A percentile compares a stretch with the other conserved stretches of the same genome.
Evolutionary conservation across 768 basidiomycete species (phyloP).

Genomic region (Calocera cornea): DNA sequence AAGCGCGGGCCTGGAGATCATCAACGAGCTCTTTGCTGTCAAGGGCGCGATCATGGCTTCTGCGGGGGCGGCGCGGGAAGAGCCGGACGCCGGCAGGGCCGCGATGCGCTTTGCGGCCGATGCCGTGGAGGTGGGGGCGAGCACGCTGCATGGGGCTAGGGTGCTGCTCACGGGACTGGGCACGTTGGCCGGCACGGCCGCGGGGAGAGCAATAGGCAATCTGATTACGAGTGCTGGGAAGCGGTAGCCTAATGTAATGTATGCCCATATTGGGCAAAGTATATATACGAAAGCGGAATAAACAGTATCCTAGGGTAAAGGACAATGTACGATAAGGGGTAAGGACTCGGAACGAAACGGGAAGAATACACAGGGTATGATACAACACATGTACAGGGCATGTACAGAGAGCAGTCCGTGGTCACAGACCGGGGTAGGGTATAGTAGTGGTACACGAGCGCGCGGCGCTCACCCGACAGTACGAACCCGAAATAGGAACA

Average conservation of each 20-base stretch:
- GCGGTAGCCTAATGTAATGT: neutral
- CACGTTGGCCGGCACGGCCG: neutral
- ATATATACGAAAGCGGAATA: neutral
- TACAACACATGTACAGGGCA: constrained; percentile 3
- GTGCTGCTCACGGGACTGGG: neutral
- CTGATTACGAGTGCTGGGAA: neutral
- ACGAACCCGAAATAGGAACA: neutral
- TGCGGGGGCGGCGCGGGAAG: constrained; percentile 39
- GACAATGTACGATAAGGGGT: neutral
- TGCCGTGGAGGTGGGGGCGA: neutral
- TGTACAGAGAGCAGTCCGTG: constrained; percentile 1
- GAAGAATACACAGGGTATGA: neutral
- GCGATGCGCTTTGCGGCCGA: neutral
- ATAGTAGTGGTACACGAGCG: neutral
- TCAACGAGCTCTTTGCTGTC: constrained; percentile 75
- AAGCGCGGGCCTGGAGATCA: constrained; percentile 72
- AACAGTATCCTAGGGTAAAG: neutral
- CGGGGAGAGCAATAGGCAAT: neutral
- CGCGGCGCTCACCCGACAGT: neutral
- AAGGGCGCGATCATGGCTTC: constrained; percentile 75
- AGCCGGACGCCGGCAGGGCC: constrained; percentile 1
- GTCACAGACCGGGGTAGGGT: constrained; percentile 3
- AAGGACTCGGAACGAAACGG: neutral
- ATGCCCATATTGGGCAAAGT: neutral
- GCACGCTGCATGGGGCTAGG: neutral